Base-by-base conservation (phyloP, 306 rosid genomes). In the Ormosia emarginata region DNA sequence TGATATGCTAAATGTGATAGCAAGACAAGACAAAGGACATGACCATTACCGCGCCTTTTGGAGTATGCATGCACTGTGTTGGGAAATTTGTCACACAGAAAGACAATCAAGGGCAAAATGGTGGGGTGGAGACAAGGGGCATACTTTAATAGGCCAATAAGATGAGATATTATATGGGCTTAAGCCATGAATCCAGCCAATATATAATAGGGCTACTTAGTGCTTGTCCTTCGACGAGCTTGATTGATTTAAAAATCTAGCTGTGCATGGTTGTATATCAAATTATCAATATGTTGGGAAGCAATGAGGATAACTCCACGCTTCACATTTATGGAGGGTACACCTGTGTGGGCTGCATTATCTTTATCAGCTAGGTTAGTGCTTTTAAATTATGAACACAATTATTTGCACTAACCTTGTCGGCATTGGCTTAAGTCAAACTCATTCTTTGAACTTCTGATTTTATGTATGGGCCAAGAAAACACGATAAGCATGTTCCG, bases 21-120 rank as follows among this genome's bases (percentile, higher is more conserved):
- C 3, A 57, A 29, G 59, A 73, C 56, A 64, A 58, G 83, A 75
- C 85, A 65, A 15, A 57, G 55, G 46, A 76, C 80, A 56, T 41
- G 89, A 59, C 81, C 36, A 56, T 64, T 68, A 8, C 71, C 87
- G 81, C 4, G 41, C 8, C 82, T 52, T 73, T 49, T 9, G 79
- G 83, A 5, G 41, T 72, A 44, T 52, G 84, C 80, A 85, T 69
- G 85, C 75, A 76, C 8, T 17, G 55, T 79, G 84, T 56, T 55
- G 57, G 84, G 32, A 14, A 77, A 70, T 44, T 52, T 72, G 91
- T 41, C 64, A 55, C 71, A 56, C 53, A 67, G 84, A 74, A 78
- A 59, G 71, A 76, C 77, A 84, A 77, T n/a, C 1, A 70, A 33
- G 2, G 29, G 56, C 30, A 67, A 61, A 13, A 11, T 46, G 71